phyloP scores from a whole-genome alignment of 2,329 filamentous ascomycete species.

The Cercospora sp. region DNA sequence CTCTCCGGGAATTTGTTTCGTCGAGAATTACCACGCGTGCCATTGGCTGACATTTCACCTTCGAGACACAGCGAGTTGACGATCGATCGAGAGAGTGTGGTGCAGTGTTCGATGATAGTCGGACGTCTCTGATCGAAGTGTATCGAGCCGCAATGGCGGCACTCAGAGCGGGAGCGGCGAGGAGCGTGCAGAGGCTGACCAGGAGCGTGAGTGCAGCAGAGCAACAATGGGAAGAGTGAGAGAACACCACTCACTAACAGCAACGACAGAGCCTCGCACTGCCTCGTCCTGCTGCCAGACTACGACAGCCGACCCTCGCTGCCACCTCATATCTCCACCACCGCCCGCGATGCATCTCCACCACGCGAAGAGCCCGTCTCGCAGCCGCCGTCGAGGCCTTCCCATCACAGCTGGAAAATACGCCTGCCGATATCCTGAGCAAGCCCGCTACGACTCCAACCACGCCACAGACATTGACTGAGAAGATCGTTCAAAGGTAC shows the following conservation, averaged over 20 bases:
- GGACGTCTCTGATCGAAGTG: not conserved
- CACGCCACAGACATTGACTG: slow-evolving; percentile 76
- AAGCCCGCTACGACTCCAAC: slow-evolving; percentile 51
- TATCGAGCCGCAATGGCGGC: slow-evolving; percentile 21
- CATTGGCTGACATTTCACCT: slow-evolving; percentile 18
- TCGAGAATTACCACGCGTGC: slow-evolving; percentile 18
- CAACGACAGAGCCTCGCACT: slow-evolving; percentile 12
- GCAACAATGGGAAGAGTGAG: not conserved
- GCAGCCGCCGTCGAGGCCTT: slow-evolving; percentile 56
- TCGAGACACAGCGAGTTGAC: not conserved
- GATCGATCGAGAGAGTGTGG: not conserved
- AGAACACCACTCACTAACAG: not conserved
- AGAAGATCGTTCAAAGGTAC: slow-evolving; percentile 88
- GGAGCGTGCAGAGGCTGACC: slow-evolving; percentile 26
- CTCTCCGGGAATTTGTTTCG: slow-evolving; percentile 4
- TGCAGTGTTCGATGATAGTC: not conserved
- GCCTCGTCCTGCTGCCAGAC: slow-evolving; percentile 14
- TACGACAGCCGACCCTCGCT: slow-evolving; percentile 6
- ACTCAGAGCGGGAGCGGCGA: slow-evolving; percentile 24
- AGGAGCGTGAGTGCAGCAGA: slow-evolving; percentile 23
- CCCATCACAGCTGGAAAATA: slow-evolving; percentile 62
- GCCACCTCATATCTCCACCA: slow-evolving; percentile 25
- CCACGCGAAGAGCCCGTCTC: slow-evolving; percentile 26
- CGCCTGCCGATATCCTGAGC: slow-evolving; percentile 71
- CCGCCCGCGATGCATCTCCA: slow-evolving; percentile 33